phyloP scores from a whole-genome alignment of 371 early-diverging fungal genomes.

The Lichtheimia ramosa region DNA sequence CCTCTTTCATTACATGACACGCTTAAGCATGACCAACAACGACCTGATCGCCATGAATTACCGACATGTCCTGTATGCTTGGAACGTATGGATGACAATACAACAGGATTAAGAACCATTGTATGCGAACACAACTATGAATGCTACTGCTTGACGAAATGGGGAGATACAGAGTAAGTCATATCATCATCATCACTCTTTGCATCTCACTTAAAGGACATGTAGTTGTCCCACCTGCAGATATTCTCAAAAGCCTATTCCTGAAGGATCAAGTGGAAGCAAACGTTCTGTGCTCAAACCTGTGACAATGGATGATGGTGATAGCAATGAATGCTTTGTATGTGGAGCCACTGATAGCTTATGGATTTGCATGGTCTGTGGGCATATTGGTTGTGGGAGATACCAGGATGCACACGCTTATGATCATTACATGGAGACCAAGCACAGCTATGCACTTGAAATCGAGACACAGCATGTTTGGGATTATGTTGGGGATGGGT shows the following conservation, averaged over 20 bases:
- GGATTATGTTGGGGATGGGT: constrained; percentile 96
- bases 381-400: constrained; percentile 84
- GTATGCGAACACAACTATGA: constrained; percentile 94
- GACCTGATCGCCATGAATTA: constrained; percentile 50
- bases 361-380: constrained; percentile 97
- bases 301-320: constrained; percentile 14
- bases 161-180: constrained; percentile 77
- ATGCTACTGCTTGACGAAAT: constrained; percentile 83
- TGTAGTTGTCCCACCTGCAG: constrained; percentile 88
- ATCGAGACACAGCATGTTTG: constrained; percentile 94
- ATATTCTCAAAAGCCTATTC: constrained; percentile 61
- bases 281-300: not conserved
- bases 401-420: constrained; percentile 86
- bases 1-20: not conserved
- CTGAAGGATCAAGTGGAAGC: constrained; percentile 9
- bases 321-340: constrained; percentile 62
- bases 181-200: too few species aligned
- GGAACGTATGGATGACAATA: constrained; percentile 87
- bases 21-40: not conserved
- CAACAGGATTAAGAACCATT: constrained; percentile 86
- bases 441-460: constrained; percentile 87
- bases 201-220: not conserved
- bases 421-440: constrained; percentile 77
- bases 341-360: constrained; percentile 77
- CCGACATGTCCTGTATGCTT: constrained; percentile 96